Base-by-base conservation (phyloP, 768 basidiomycete genomes). In the Pulveroboletus sp. region DNA sequence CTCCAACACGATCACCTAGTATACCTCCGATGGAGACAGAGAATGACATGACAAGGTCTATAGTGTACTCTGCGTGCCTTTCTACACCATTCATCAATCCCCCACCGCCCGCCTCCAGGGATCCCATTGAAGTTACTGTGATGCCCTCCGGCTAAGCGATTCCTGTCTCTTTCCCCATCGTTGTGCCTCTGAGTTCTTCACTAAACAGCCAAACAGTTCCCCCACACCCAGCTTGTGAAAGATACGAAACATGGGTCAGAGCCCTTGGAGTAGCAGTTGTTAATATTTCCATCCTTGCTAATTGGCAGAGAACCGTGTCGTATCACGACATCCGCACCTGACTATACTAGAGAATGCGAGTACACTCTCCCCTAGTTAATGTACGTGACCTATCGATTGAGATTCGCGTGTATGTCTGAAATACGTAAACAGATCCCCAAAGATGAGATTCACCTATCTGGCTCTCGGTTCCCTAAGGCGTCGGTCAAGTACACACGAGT, bases 1-100 rank as follows among this genome's bases (percentile, higher is more conserved):
- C 78, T 41, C 79, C 80, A 0, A 71, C 78, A 27, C 78, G 79
- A 54, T 75, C 78, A 8, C 64, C 73, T 1, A 74, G 69, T 49
- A 59, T 80, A 14, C 73, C 74, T 24, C 65, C 66, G 13, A 56
- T 47, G 33, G 67, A 68, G n/a, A 38, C 26, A 7, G 50, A 50
- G 32, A n/a, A 24, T 17, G 13, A 46, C 5, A 14, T 9, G 14
- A 44, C 31, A 14, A 71, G 72, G 39, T 64, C 43, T n/a, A 31
- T 45, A 14, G 17, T 50, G 36, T 18, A 42, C 18, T 42, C 55
- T 24, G 24, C 44, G 9, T 40, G 46, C 14, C 30, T 39, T 24
- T 14, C 28, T 21, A 8, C 51, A 14, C 21, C 50, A 42, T 49
- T 43, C 48, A 18, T 15, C 17, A 32, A 21, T 43, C 41, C 57